These are phyloP conservation scores for Xylaria sp. DNA, from an alignment of 2,329 filamentous ascomycete genomes.

Conservation along the genomic window DNA sequence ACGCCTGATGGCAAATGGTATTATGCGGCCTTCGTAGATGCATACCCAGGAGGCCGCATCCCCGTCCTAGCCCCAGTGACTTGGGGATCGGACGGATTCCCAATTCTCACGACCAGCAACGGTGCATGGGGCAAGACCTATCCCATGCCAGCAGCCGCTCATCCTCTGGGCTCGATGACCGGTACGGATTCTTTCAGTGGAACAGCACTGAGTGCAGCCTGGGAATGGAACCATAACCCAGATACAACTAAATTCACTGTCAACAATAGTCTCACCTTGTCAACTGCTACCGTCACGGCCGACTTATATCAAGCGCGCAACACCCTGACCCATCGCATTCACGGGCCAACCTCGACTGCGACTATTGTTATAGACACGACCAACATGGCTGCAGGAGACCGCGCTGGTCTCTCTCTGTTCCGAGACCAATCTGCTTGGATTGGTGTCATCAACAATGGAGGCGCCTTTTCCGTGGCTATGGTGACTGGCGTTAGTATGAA, in stretches of 20 bases:
- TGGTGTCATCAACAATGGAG: slow-evolving; percentile 50
- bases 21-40: slow-evolving; percentile 62
- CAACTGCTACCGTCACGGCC: slow-evolving; percentile 56
- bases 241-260: slow-evolving; percentile 54
- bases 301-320: slow-evolving; percentile 56
- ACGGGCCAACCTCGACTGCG: slow-evolving; percentile 52
- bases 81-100: slow-evolving; percentile 60
- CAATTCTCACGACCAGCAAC: slow-evolving; percentile 48
- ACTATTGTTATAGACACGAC: slow-evolving; percentile 57
- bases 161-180: slow-evolving; percentile 37
- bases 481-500: slow-evolving; percentile 48
- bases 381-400: slow-evolving; percentile 57
- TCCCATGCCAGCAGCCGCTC: slow-evolving; percentile 43
- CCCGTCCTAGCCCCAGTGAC: slow-evolving; percentile 61
- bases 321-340: slow-evolving; percentile 54
- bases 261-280: slow-evolving; percentile 51
- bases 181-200: slow-evolving; percentile 55
- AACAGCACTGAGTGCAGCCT: slow-evolving; percentile 49
- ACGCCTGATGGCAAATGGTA: slow-evolving; percentile 61
- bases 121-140: slow-evolving; percentile 56
- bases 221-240: slow-evolving; percentile 69
- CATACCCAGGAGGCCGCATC: slow-evolving; percentile 61
- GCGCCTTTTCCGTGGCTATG: slow-evolving; percentile 40
- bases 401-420: slow-evolving; percentile 57
- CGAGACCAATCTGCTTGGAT: slow-evolving; percentile 60